phyloP scores from a whole-genome alignment of 2,329 filamentous ascomycete genomes.

The Onygena corvina region DNA sequence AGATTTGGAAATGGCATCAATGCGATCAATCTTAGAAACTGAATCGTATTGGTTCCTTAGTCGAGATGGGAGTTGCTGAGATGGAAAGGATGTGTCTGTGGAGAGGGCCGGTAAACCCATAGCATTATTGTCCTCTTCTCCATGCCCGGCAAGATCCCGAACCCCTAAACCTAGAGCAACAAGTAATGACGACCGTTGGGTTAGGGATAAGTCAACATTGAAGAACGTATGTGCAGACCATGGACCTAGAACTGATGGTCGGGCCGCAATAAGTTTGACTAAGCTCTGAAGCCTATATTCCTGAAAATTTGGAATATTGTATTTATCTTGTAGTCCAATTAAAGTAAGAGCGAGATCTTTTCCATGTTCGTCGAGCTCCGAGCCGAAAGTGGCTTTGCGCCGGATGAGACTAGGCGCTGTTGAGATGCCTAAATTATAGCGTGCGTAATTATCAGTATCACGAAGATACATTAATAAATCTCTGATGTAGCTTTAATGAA shows the following conservation, averaged over 20 bases:
- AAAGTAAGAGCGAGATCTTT: constrained; percentile 68
- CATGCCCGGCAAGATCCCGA: constrained; percentile 71
- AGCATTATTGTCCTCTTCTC: constrained; percentile 40
- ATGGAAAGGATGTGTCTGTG: constrained; percentile 53
- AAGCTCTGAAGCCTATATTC: constrained; percentile 66
- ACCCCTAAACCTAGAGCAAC: constrained; percentile 70
- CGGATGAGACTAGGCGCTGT: constrained; percentile 72
- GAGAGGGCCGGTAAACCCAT: constrained; percentile 25
- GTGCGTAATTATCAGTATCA: constrained; percentile 72
- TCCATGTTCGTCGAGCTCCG: constrained; percentile 72
- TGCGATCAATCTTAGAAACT: constrained; percentile 31
- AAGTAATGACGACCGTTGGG: constrained; percentile 70
- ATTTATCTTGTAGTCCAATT: constrained; percentile 72
- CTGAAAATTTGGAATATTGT: constrained; percentile 65
- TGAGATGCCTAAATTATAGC: constrained; percentile 64
- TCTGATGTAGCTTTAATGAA: constrained; percentile 53
- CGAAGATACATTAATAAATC: constrained; percentile 69
- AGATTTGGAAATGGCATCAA: constrained; percentile 55
- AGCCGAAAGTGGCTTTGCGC: constrained; percentile 76
- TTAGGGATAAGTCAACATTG: constrained; percentile 78
- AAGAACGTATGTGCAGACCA: constrained; percentile 83
- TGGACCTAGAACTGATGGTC: constrained; percentile 64
- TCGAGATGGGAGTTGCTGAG: constrained; percentile 61
- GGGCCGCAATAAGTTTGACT: constrained; percentile 65
- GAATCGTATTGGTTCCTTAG: constrained; percentile 59